Evolutionary conservation across 2,329 filamentous ascomycete genomes (phyloP), one percentile per base, ranked within the genome.

Genomic region (Periconia digitata): DNA sequence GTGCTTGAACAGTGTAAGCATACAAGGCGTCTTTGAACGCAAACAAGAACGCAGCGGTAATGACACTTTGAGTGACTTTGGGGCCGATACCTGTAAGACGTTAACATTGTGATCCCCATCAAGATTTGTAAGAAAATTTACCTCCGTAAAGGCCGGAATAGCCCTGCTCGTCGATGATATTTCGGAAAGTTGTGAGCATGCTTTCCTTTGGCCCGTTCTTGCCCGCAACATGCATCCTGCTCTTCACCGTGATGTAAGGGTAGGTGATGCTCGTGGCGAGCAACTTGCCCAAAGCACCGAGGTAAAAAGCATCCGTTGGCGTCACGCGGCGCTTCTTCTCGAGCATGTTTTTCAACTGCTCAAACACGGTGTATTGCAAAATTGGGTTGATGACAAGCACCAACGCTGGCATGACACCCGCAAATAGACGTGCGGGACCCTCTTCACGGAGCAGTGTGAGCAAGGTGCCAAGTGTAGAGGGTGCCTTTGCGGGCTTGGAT

Each of bases 211-310:
- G 85, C n/a, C 83, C 82, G 54, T 85, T 85, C 63, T 84, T 85
- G 53, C 82, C 85, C 22, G 92, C 90, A 52, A 99, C 90, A 72
- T 99, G 94, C 85, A 96, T 96, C 70, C 90, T 85, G 74, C 91
- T 95, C 85, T 99, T 99, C 64, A 99, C 88, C 4, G 94, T 99
- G 71, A 99, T 97, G 71, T 99, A 99, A 10, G 94, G 94, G 73
- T 99, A 99, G 6, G 94, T 99, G 64, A 97, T 89, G 52, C 81
- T 85, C 2, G 94, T 99, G 20, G 94, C 94, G 53, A 96, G 85
- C 55, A 99, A 80, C 81, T 99, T 99, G 72, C 94, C 92, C 24
- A 97, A 69, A 1, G 94, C 94, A 54, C 94, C 94, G 2, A 99
- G 80, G 67, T 94, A 83, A 73, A 99, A 99, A 42, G 90, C 91